phyloP scores from a whole-genome alignment of 371 early-diverging fungal species.

The Nematocida minor region DNA sequence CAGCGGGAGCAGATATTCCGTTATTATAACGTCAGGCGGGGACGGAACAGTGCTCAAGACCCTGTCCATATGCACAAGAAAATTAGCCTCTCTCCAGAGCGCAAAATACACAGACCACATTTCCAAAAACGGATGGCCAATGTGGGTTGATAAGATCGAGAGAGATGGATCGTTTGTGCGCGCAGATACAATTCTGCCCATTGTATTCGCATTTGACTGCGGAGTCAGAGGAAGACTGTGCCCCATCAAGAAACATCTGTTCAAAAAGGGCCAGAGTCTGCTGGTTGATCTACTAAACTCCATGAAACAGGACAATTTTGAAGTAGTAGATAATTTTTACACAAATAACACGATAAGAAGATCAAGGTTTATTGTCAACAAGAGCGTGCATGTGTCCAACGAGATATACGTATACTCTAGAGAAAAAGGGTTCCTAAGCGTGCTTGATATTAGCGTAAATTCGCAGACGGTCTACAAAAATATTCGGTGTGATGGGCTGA shows the following conservation, averaged over 20 bases:
- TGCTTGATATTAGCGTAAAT: constrained; percentile 35
- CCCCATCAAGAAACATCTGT: constrained; percentile 29
- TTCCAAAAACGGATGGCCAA: not conserved
- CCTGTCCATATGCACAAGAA: not conserved
- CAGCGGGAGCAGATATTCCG: not conserved
- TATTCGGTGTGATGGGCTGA: constrained; percentile 56
- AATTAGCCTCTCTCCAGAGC: not conserved
- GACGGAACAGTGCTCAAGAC: constrained; percentile 58
- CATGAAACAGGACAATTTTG: not conserved
- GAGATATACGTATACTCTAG: constrained; percentile 50
- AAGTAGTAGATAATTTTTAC: not conserved
- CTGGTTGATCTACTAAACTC: not conserved
- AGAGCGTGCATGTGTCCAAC: constrained; percentile 40
- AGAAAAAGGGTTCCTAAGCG: constrained; percentile 30
- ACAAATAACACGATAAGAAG: not conserved
- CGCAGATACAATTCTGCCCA: constrained; percentile 17
- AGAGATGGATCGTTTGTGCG: not conserved
- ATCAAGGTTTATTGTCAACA: constrained; percentile 19
- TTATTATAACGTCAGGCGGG: constrained; percentile 50
- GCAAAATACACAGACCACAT: constrained; percentile 5
- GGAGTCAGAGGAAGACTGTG: constrained; percentile 50
- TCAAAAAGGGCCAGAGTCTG: not conserved
- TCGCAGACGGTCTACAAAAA: not conserved
- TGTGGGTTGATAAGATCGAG: not conserved
- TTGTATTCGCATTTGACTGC: constrained; percentile 51